Evolutionary conservation across 352 stramenopile genomes (phyloP).

Genomic region (Aphanomyces astaci): DNA sequence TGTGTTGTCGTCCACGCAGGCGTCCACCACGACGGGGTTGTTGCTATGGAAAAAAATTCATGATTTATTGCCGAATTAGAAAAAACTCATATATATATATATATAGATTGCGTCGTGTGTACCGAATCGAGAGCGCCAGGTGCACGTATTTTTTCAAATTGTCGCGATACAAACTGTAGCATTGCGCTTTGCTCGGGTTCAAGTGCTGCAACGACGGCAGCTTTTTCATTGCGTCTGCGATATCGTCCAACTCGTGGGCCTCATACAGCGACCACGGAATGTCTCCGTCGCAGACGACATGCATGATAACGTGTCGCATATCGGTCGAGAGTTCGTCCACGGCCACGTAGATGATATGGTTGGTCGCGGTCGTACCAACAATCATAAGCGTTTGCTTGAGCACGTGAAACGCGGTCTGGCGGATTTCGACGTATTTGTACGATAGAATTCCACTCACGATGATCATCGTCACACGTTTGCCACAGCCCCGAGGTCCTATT

Average conservation of each 20-base stretch:
- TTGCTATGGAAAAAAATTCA: background rate
- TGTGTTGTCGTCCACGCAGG: background rate
- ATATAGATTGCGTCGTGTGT: background rate
- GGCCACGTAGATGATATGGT: slow-evolving; percentile 48
- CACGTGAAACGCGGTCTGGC: slow-evolving; percentile 27
- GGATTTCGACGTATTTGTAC: slow-evolving; percentile 21
- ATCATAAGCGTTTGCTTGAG: slow-evolving; percentile 46
- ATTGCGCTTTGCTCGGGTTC: slow-evolving; percentile 21
- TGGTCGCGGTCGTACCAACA: slow-evolving; percentile 37
- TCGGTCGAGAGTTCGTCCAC: slow-evolving; percentile 38
- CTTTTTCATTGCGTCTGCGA: slow-evolving; percentile 4
- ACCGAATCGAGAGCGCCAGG: slow-evolving; percentile 47
- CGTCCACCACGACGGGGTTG: background rate
- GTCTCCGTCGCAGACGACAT: slow-evolving; percentile 40
- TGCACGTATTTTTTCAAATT: slow-evolving; percentile 50
- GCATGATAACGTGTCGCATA: slow-evolving; percentile 34
- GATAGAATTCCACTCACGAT: slow-evolving; percentile 15
- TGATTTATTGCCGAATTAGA: background rate
- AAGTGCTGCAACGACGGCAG: slow-evolving; percentile 10
- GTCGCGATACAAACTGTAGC: slow-evolving; percentile 37
- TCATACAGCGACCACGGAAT: slow-evolving; percentile 40
- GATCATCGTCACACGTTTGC: slow-evolving; percentile 8
- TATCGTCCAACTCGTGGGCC: slow-evolving; percentile 28
- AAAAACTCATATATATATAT: background rate
- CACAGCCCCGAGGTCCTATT: slow-evolving; percentile 8